Percentiles rank a stretch among this genome's conserved stretches.
Conservation (phyloP, 2,329 filamentous ascomycete species). For the Pyricularia sp. region DNA sequence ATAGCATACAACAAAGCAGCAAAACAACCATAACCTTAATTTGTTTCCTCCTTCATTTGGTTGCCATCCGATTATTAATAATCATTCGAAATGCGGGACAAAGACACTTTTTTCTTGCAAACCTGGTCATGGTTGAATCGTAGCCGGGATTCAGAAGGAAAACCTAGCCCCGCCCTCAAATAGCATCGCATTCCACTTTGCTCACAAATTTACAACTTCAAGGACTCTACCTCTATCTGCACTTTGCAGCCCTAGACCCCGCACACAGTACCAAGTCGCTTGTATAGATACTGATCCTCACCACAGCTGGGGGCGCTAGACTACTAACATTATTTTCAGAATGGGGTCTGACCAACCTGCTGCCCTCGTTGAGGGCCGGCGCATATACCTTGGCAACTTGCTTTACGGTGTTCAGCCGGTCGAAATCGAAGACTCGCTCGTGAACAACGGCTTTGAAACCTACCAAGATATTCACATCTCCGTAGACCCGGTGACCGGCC, state of each 20-base stretch:
- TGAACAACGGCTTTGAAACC: constrained; percentile 21
- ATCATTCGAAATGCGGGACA: too few species aligned
- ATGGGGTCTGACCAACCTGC: background rate
- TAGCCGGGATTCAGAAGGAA: background rate
- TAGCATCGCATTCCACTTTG: background rate
- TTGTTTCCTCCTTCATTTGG: too few species aligned
- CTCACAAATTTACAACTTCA: background rate
- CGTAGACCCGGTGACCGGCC: constrained; percentile 55
- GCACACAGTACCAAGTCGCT: background rate
- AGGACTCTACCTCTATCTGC: background rate
- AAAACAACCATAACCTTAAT: too few species aligned
- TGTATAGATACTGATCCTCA: background rate
- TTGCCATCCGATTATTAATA: too few species aligned
- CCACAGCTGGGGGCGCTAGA: background rate
- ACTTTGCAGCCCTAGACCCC: background rate
- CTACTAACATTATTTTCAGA: background rate
- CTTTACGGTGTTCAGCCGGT: constrained; percentile 37
- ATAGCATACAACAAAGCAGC: too few species aligned
- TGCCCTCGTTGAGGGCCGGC: background rate
- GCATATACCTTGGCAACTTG: constrained; percentile 56
- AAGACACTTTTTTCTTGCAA: background rate
- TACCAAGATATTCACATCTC: constrained; percentile 56
- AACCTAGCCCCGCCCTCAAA: too few species aligned
- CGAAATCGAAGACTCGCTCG: constrained; percentile 25
- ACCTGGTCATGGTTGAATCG: background rate